Evolutionary conservation across 257 asterid genomes (phyloP).

Genomic region (Knoxia roxburghii): DNA sequence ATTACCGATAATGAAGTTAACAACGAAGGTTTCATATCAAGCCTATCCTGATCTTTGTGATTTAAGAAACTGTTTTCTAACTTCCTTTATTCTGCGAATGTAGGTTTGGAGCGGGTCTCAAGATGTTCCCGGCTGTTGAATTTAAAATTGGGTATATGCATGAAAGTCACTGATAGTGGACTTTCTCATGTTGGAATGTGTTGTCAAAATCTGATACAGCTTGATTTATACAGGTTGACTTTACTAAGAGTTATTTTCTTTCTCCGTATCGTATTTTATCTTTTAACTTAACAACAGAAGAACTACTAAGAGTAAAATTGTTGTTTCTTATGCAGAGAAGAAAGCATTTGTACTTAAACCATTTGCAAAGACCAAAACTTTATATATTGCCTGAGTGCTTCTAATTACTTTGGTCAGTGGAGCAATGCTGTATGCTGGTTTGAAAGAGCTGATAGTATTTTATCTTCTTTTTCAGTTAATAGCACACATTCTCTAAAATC

Average conservation of each 20-base stretch:
- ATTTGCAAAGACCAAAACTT: too few species aligned
- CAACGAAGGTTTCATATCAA: slow-evolving; percentile 23
- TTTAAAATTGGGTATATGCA: slow-evolving; percentile 30
- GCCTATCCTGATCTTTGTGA: neutral
- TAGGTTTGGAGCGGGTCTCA: slow-evolving; percentile 28
- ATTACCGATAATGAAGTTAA: slow-evolving; percentile 28
- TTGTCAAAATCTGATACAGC: slow-evolving; percentile 26
- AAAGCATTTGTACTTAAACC: too few species aligned
- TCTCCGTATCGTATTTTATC: neutral
- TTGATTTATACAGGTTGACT: slow-evolving; percentile 38
- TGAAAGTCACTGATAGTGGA: slow-evolving; percentile 30
- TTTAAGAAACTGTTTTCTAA: neutral
- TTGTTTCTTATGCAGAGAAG: too few species aligned
- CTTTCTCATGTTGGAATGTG: slow-evolving; percentile 21
- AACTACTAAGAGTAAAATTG: neutral
- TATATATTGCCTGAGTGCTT: too few species aligned
- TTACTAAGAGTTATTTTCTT: neutral
- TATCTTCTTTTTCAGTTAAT: too few species aligned
- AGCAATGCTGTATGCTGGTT: neutral
- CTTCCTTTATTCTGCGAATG: neutral
- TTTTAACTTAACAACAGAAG: neutral
- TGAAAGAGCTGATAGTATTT: neutral
- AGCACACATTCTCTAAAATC: too few species aligned
- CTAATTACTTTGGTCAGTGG: neutral
- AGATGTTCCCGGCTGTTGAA: slow-evolving; percentile 21